Base-by-base conservation (phyloP, 2,329 filamentous ascomycete species). In the Fusarium pseudocircinatum region DNA sequence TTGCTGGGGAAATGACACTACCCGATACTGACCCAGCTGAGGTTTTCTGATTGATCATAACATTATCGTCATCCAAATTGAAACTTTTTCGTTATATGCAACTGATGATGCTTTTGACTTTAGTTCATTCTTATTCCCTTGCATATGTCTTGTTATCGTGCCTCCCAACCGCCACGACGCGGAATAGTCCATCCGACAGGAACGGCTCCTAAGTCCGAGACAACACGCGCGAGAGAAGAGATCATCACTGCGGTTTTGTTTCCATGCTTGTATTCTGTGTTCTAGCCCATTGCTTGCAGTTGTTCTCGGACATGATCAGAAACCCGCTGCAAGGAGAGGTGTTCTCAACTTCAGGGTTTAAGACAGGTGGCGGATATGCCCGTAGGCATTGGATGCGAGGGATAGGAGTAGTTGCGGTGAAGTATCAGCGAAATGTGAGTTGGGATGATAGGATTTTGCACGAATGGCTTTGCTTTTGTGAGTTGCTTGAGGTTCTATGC, bases 81-180 rank as follows among this genome's bases (percentile, higher is more conserved):
- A 46, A 24, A 34, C 28, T 26, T 49, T 26, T 30, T 40, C n/a
- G 37, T 52, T 20, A 20, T 13, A 39, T 58, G 36, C 32, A 52
- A 68, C 37, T n/a, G 39, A 15, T 16, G n/a, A 36, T 37, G 14
- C 34, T 67, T 44, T 44, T 50, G 46, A 32, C 11, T 13, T 59
- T 49, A 10, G 26, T 46, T 22, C 16, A 28, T 16, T 34, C 34
- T 32, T 16, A n/a, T 54, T 56, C 65, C 69, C 70, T 72, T 72
- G 70, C 70, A 70, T 72, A 34, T 30, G 32, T 40, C 50, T 30
- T 40, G 54, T 44, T 70, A 37, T 70, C 42, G 66, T 66, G 24
- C 54, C 46, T 60, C 40, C 69, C 52, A 34, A 37, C 59, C 24
- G 54, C 53, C 60, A 56, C 60, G 52, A 50, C 47, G 46, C 28